phyloP scores from a whole-genome alignment of 768 basidiomycete species.

The Cyclocybe cylindracea region DNA sequence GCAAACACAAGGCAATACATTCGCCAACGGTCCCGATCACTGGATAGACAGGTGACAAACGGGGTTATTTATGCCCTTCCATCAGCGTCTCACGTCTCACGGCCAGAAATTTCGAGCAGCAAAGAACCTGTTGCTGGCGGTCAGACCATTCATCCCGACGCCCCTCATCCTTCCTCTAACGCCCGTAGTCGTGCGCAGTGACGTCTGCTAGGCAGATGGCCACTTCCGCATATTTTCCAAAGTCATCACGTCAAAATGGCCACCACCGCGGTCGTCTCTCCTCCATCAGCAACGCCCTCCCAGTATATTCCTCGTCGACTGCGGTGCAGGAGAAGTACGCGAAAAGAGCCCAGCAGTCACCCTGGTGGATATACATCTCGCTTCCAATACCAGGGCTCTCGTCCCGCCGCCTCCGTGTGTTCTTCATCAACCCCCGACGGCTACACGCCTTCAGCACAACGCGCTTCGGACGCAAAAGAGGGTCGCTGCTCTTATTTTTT shows the following conservation, averaged over 20 bases:
- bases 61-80: conserved; percentile 11
- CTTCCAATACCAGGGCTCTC: conserved; percentile 62
- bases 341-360: conserved; percentile 40
- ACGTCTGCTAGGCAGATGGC: conserved; percentile 32
- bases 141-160: conserved; percentile 9
- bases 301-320: conserved; percentile 40
- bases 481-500: conserved; percentile 50
- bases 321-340: conserved; percentile 63
- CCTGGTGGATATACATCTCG: conserved; percentile 63
- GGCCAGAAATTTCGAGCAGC: conserved; percentile 16
- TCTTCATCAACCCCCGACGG: conserved; percentile 60
- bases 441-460: conserved; percentile 56
- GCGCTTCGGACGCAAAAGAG: conserved; percentile 61
- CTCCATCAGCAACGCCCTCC: conserved; percentile 29
- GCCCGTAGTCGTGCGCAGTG: neutral
- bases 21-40: too few species aligned
- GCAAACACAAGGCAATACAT: too few species aligned
- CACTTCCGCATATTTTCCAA: conserved; percentile 49
- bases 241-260: conserved; percentile 46
- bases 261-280: conserved; percentile 36
- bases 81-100: conserved; percentile 14
- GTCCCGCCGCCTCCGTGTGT: conserved; percentile 56
- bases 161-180: conserved; percentile 1
- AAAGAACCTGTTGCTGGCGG: conserved; percentile 6
- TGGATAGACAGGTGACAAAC: conserved; percentile 1